Evolutionary conservation across 805 yeast genomes (phyloP).

Genomic region (Monosporozyma yasuniensis): DNA sequence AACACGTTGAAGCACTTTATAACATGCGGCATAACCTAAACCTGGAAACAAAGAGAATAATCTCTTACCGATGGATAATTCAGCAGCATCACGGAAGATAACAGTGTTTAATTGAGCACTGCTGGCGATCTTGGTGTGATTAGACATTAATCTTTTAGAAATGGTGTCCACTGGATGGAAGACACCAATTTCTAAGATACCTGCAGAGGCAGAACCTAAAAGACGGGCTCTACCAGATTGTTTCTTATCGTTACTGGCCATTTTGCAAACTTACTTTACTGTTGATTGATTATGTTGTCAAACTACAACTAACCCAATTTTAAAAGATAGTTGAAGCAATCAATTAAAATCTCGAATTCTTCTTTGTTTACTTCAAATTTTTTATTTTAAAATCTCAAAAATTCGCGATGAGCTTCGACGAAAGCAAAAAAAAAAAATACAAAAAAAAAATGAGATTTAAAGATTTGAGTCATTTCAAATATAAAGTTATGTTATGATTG

Average conservation of each 20-base stretch:
- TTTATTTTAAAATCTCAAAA: not conserved
- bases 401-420: not conserved
- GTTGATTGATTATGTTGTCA: not conserved
- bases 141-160: constrained; percentile 89
- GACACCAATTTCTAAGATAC: constrained; percentile 90
- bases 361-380: not conserved
- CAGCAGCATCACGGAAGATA: constrained; percentile 75
- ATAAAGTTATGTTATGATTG: too few relatives aligned
- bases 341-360: not conserved
- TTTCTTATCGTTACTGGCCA: constrained; percentile 49
- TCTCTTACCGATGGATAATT: constrained; percentile 60
- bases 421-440: too few relatives aligned
- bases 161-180: constrained; percentile 99
- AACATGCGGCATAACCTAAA: constrained; percentile 94
- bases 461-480: not conserved
- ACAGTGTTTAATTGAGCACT: constrained; percentile 68
- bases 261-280: not conserved
- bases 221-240: constrained; percentile 83
- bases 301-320: not conserved
- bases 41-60: constrained; percentile 90
- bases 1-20: constrained; percentile 92
- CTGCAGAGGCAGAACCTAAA: constrained; percentile 95
- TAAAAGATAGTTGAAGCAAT: not conserved
- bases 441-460: too few relatives aligned
- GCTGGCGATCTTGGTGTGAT: constrained; percentile 58